These are phyloP conservation scores for Xerocomus minutiporus DNA, from an alignment of 1,284 basidiomycete species.

Conservation along the genomic window DNA sequence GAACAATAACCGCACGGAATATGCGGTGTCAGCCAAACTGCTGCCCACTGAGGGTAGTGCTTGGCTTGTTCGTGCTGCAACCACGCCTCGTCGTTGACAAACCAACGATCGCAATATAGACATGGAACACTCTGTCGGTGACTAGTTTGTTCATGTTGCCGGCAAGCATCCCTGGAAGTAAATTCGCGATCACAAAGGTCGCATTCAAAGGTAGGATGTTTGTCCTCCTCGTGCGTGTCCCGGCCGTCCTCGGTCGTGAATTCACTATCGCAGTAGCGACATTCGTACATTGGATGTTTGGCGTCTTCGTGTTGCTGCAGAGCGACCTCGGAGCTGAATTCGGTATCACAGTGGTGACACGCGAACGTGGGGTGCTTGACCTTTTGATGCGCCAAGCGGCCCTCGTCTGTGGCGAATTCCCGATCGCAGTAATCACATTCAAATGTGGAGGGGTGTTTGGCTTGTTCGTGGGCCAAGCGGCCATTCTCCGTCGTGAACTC, in stretches of 20 bases:
- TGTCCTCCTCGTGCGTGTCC: conserved; percentile 6
- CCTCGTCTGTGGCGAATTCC: conserved; percentile 5
- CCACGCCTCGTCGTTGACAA: conserved; percentile 3
- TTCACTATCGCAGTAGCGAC: conserved; percentile 6
- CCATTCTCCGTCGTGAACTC: too few species aligned
- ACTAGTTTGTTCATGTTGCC: conserved; percentile 11
- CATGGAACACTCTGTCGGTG: conserved; percentile 17
- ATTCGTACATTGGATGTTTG: conserved; percentile 8
- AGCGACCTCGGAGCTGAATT: conserved; percentile 7
- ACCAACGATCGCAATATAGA: conserved; percentile 7
- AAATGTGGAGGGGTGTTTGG: too few species aligned
- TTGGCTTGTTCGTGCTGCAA: neutral
- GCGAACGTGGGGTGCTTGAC: conserved; percentile 2
- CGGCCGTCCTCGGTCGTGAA: conserved; percentile 4
- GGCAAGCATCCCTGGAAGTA: neutral
- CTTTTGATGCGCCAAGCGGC: conserved; percentile 9
- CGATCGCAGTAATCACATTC: too few species aligned
- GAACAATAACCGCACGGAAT: conserved; percentile 18
- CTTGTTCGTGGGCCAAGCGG: too few species aligned
- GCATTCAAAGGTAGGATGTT: neutral
- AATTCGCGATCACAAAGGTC: conserved; percentile 14
- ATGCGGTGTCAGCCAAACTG: neutral
- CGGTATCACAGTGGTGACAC: conserved; percentile 10
- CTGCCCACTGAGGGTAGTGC: conserved; percentile 10
- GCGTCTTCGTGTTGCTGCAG: conserved; percentile 12